Evolutionary conservation across 768 basidiomycete species (phyloP).

Genomic region (Hebeloma cylindrosporum): DNA sequence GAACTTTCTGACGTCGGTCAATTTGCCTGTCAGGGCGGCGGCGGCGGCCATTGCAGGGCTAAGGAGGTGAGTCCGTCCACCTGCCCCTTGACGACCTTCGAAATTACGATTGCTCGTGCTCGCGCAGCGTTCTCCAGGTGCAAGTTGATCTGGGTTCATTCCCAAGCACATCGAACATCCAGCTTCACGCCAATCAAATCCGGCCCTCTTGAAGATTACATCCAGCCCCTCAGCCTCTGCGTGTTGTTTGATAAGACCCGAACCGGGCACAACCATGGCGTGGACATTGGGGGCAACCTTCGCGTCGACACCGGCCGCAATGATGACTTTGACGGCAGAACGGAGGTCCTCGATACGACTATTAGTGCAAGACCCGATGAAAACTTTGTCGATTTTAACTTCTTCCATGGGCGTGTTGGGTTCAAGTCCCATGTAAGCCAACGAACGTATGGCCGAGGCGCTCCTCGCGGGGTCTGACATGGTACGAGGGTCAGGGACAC

Average conservation of each 20-base stretch:
- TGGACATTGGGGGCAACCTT: slow-evolving; percentile 73
- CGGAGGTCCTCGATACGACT: slow-evolving; percentile 92
- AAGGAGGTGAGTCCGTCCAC: slow-evolving; percentile 86
- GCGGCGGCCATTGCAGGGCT: slow-evolving; percentile 94
- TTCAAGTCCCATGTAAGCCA: slow-evolving; percentile 85
- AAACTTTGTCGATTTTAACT: slow-evolving; percentile 82
- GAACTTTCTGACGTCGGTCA: slow-evolving; percentile 83
- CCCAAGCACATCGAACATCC: slow-evolving; percentile 96
- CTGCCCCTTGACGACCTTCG: slow-evolving; percentile 85
- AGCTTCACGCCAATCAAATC: slow-evolving; percentile 94
- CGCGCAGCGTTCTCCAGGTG: slow-evolving; percentile 81
- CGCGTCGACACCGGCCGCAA: slow-evolving; percentile 70
- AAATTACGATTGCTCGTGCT: slow-evolving; percentile 95
- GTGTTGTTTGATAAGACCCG: slow-evolving; percentile 87
- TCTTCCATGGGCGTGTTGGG: slow-evolving; percentile 79
- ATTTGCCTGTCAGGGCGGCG: slow-evolving; percentile 80
- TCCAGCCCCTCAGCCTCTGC: slow-evolving; percentile 90
- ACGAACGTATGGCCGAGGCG: slow-evolving; percentile 68
- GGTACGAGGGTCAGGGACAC: slow-evolving; percentile 71
- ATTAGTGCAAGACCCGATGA: slow-evolving; percentile 95
- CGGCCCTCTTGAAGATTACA: slow-evolving; percentile 82
- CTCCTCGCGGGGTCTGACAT: slow-evolving; percentile 67
- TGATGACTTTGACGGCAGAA: slow-evolving; percentile 75
- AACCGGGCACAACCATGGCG: slow-evolving; percentile 93
- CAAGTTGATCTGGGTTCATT: slow-evolving; percentile 92